A percentile compares a stretch with the other conserved stretches of the same genome.
Evolutionary conservation across 805 yeast genomes (phyloP).

Genomic region (Ogataea allantospora): DNA sequence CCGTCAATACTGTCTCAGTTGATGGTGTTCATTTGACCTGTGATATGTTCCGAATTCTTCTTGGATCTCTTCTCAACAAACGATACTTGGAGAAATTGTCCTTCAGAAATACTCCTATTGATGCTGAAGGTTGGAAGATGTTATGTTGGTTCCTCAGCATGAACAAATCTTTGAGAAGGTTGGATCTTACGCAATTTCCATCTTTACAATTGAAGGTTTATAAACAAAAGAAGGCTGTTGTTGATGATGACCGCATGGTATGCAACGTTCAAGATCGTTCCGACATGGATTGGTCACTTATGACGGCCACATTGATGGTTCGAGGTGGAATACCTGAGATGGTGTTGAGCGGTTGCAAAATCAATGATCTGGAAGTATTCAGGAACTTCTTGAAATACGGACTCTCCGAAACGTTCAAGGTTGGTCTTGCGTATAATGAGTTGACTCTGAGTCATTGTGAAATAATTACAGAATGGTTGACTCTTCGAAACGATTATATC

Average conservation of each 20-base stretch:
- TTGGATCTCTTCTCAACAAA: conserved; percentile 68
- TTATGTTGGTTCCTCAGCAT: conserved; percentile 72
- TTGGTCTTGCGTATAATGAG: conserved; percentile 79
- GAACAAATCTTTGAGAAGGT: conserved; percentile 53
- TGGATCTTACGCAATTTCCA: conserved; percentile 74
- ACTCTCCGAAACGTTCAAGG: conserved; percentile 52
- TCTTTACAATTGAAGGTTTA: conserved; percentile 44
- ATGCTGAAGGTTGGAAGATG: conserved; percentile 71
- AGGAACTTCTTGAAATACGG: conserved; percentile 56
- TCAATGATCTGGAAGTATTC: conserved; percentile 54
- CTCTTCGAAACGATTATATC: conserved; percentile 41
- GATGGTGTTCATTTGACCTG: conserved; percentile 76
- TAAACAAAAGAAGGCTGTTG: conserved; percentile 32
- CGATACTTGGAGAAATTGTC: conserved; percentile 68
- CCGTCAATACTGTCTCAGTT: conserved; percentile 68
- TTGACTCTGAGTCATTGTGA: conserved; percentile 57
- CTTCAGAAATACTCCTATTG: conserved; percentile 73
- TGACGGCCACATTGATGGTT: conserved; percentile 63
- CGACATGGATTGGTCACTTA: conserved; percentile 78
- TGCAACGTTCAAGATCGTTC: conserved; percentile 57
- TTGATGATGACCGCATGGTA: conserved; percentile 39
- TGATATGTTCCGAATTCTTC: conserved; percentile 74
- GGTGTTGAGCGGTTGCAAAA: conserved; percentile 73
- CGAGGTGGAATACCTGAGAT: conserved; percentile 81
- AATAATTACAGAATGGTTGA: conserved; percentile 58